A percentile compares a stretch with the other conserved stretches of the same genome.
phyloP scores from a whole-genome alignment of 805 yeast genomes.

The Grigorovia humatica region DNA sequence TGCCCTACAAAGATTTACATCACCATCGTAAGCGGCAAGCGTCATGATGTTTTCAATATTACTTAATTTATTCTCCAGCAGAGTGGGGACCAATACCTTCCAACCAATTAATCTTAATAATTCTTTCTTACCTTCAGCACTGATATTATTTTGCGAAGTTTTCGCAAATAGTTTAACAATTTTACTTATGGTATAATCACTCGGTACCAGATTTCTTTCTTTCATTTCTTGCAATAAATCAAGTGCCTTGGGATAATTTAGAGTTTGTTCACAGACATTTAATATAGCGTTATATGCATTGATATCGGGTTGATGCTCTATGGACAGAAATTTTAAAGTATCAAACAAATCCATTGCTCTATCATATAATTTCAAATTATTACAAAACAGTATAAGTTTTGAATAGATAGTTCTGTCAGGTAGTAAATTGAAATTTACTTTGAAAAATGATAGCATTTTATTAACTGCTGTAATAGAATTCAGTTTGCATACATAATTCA shows the following conservation, averaged over 20 bases:
- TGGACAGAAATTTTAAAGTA: constrained; percentile 71
- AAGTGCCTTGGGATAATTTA: constrained; percentile 62
- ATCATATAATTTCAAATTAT: constrained; percentile 7
- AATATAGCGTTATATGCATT: constrained; percentile 65
- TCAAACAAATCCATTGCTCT: constrained; percentile 70
- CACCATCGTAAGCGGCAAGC: constrained; percentile 73
- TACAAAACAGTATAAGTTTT: constrained; percentile 21
- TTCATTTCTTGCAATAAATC: constrained; percentile 68
- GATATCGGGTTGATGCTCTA: constrained; percentile 54
- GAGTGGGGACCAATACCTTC: constrained; percentile 62
- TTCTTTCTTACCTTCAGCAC: constrained; percentile 23
- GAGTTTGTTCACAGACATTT: constrained; percentile 48
- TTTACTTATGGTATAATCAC: constrained; percentile 12
- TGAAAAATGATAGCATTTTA: constrained; percentile 19
- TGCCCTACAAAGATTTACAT: constrained; percentile 60
- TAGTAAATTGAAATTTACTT: constrained; percentile 13
- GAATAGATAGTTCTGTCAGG: constrained; percentile 25
- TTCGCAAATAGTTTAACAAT: constrained; percentile 22
- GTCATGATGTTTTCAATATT: constrained; percentile 53
- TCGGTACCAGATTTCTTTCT: constrained; percentile 16
- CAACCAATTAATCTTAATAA: constrained; percentile 44
- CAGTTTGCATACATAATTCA: constrained; percentile 16
- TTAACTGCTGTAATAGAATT: constrained; percentile 16
- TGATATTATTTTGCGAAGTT: constrained; percentile 18
- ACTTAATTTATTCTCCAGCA: constrained; percentile 26